These are phyloP conservation scores for Debaryomyces maramus DNA, from an alignment of 805 yeast species.

Conservation along the genomic window DNA sequence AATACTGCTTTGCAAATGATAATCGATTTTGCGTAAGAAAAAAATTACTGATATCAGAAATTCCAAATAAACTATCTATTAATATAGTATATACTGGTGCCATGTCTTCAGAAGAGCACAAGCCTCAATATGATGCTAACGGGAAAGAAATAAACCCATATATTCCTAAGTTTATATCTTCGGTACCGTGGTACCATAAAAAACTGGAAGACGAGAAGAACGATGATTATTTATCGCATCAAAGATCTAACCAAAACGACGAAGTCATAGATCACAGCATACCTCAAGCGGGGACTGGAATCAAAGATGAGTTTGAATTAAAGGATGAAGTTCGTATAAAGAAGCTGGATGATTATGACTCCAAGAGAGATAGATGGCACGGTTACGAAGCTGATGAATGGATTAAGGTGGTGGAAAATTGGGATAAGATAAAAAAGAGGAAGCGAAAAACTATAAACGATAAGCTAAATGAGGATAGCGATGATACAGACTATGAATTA, in stretches of 20 bases:
- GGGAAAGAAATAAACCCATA: constrained; percentile 24
- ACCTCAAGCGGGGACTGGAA: constrained; percentile 58
- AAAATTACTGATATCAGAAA: not conserved
- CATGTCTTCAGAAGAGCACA: constrained; percentile 1
- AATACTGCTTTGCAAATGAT: not conserved
- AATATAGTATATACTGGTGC: not conserved
- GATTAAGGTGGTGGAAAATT: constrained; percentile 46
- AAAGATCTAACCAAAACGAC: constrained; percentile 35
- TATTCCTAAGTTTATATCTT: constrained; percentile 41
- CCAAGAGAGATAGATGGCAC: constrained; percentile 78
- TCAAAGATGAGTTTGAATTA: constrained; percentile 43
- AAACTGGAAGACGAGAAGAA: constrained; percentile 34
- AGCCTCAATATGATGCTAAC: constrained; percentile 1
- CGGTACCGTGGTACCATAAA: constrained; percentile 41
- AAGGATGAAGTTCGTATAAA: constrained; percentile 23
- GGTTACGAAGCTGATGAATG: constrained; percentile 72
- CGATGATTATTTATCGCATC: constrained; percentile 53
- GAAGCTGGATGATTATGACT: constrained; percentile 52
- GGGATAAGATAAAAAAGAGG: constrained; percentile 39
- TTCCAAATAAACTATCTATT: not conserved
- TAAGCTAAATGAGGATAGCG: constrained; percentile 21
- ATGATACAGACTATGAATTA: constrained; percentile 41
- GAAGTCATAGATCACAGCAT: constrained; percentile 47
- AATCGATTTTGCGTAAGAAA: not conserved
- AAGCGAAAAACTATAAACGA: constrained; percentile 6